phyloP scores from a whole-genome alignment of 1,139 yeast species.

The Kurtzmaniella quercitrusa region DNA sequence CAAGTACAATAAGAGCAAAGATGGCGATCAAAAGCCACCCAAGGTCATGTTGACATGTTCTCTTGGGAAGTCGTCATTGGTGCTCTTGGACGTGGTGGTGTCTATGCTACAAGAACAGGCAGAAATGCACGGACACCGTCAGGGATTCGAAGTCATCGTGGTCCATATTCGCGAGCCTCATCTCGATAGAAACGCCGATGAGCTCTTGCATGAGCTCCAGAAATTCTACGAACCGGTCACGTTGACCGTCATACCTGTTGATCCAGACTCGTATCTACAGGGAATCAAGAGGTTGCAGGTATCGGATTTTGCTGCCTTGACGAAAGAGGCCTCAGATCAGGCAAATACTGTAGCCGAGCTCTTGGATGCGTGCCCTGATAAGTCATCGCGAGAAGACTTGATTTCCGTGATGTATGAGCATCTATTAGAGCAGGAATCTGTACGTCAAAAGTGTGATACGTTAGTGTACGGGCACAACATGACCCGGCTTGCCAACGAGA shows the following conservation, averaged over 20 bases:
- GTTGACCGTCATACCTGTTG: slow-evolving; percentile 34
- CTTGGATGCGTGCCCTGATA: slow-evolving; percentile 36
- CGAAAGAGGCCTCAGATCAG: slow-evolving; percentile 14
- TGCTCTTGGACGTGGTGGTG: slow-evolving; percentile 60
- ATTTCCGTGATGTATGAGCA: slow-evolving; percentile 44
- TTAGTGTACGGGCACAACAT: slow-evolving; percentile 73
- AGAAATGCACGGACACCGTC: slow-evolving; percentile 54
- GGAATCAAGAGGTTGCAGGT: slow-evolving; percentile 17
- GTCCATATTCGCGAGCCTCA: slow-evolving; percentile 45
- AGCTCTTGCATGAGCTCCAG: slow-evolving; percentile 17
- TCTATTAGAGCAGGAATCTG: slow-evolving; percentile 47
- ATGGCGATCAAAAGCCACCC: slow-evolving; percentile 27
- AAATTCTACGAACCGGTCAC: slow-evolving; percentile 22
- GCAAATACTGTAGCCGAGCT: slow-evolving; percentile 20
- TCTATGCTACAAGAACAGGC: slow-evolving; percentile 60
- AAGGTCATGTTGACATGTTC: slow-evolving; percentile 58
- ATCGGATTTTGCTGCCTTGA: slow-evolving; percentile 10
- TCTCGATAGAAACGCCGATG: slow-evolving; percentile 14
- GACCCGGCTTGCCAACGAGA: slow-evolving; percentile 79
- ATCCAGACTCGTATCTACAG: slow-evolving; percentile 29
- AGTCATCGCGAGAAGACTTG: slow-evolving; percentile 63
- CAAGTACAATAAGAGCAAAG: slow-evolving; percentile 36
- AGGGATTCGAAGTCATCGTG: slow-evolving; percentile 63
- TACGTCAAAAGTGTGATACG: slow-evolving; percentile 43
- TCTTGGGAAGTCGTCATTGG: slow-evolving; percentile 64